Evolutionary conservation across 352 stramenopile genomes (phyloP).

Genomic region (Phytophthora rubi): DNA sequence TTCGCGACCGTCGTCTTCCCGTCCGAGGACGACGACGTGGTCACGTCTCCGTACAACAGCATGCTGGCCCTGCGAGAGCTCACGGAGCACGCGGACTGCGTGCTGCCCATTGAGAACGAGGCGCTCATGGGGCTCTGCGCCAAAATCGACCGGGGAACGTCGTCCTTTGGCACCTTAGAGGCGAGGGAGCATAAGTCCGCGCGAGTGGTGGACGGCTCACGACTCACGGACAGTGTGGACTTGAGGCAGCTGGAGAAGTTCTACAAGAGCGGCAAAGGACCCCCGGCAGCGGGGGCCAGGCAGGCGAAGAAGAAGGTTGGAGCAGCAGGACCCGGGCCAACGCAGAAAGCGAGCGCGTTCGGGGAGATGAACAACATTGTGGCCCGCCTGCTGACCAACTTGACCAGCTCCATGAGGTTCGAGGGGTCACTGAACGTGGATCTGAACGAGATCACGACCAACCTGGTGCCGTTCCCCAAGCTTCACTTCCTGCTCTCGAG

Average conservation of each 20-base stretch:
- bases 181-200: neutral
- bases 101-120: constrained; percentile 93
- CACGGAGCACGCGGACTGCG: constrained; percentile 89
- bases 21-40: constrained; percentile 91
- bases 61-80: constrained; percentile 83
- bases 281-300: constrained; percentile 16
- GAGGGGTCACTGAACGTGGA: constrained; percentile 98
- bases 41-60: constrained; percentile 95
- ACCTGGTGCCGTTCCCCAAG: constrained; percentile 98
- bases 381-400: constrained; percentile 96
- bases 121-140: constrained; percentile 77
- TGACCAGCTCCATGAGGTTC: constrained; percentile 99
- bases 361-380: constrained; percentile 99
- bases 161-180: neutral
- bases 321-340: constrained; percentile 2
- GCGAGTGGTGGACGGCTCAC: constrained; percentile 42
- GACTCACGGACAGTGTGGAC: constrained; percentile 56
- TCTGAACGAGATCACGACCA: constrained; percentile 99
- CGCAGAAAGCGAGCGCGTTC: constrained; percentile 83
- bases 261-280: constrained; percentile 47
- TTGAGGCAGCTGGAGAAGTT: constrained; percentile 55
- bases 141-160: constrained; percentile 42
- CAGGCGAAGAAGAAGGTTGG: constrained; percentile 33
- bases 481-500: constrained; percentile 98
- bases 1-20: constrained; percentile 85